Conservation (phyloP, 2,329 filamentous ascomycete genomes). For the Rutstroemia sp. region DNA sequence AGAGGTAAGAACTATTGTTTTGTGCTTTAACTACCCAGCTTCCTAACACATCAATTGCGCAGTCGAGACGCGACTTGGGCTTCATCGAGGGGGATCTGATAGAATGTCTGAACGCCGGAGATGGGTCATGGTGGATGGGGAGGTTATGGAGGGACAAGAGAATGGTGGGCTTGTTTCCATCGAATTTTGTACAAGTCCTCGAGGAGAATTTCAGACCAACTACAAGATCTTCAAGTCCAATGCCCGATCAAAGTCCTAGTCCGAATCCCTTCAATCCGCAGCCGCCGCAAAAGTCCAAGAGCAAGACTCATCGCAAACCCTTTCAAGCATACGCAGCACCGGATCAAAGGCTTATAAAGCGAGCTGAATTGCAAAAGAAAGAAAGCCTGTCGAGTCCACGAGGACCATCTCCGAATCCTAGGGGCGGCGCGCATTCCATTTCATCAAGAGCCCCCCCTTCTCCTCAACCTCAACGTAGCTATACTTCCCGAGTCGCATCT, state of each 20-base stretch:
- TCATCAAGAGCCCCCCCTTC: constrained; percentile 23
- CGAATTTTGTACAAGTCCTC: constrained; percentile 92
- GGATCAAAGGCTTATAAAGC: constrained; percentile 55
- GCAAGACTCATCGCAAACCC: constrained; percentile 57
- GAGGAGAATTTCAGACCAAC: constrained; percentile 78
- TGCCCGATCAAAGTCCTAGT: constrained; percentile 27
- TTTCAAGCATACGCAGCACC: constrained; percentile 61
- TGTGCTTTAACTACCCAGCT: neutral
- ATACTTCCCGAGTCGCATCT: constrained; percentile 19
- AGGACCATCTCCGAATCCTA: constrained; percentile 22
- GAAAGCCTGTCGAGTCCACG: constrained; percentile 22
- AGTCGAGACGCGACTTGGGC: constrained; percentile 87
- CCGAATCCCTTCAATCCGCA: constrained; percentile 27
- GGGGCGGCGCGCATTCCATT: constrained; percentile 17
- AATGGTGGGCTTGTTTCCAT: constrained; percentile 88
- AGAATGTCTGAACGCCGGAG: constrained; percentile 94
- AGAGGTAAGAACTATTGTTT: constrained; percentile 43
- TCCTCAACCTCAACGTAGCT: constrained; percentile 21
- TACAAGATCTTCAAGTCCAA: constrained; percentile 49
- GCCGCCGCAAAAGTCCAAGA: constrained; percentile 33
- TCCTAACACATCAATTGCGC: neutral
- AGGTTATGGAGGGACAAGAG: constrained; percentile 81
- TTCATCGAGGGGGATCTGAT: constrained; percentile 98
- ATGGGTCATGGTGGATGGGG: constrained; percentile 98
- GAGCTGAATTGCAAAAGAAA: constrained; percentile 25